Evolutionary conservation across 2,329 filamentous ascomycete species (phyloP).

Genomic region (Acephala macrosclerotiorum): DNA sequence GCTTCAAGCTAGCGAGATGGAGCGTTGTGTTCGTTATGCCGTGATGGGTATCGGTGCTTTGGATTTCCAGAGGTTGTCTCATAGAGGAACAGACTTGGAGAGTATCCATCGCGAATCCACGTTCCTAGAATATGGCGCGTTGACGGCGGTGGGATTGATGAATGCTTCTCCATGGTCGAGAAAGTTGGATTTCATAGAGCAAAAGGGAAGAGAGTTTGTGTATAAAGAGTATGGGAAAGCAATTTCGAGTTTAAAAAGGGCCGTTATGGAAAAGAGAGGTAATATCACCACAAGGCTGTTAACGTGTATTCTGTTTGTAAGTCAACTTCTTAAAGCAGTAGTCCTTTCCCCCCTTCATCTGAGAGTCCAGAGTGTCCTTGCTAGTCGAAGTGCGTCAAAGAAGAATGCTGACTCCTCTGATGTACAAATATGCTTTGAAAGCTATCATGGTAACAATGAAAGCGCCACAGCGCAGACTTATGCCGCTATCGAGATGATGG

Average conservation of each 20-base stretch:
- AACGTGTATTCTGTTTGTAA: not conserved
- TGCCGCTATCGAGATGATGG: not conserved
- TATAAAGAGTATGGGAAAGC: slow-evolving; percentile 4
- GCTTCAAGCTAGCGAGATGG: slow-evolving; percentile 26
- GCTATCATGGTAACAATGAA: slow-evolving; percentile 15
- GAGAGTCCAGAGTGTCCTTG: slow-evolving; percentile 7
- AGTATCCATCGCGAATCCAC: not conserved
- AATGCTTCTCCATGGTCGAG: not conserved
- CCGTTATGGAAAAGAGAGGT: slow-evolving; percentile 9
- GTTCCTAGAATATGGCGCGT: not conserved
- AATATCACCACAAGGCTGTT: not conserved
- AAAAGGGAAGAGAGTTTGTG: not conserved
- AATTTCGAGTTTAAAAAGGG: not conserved
- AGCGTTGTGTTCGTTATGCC: slow-evolving; percentile 26
- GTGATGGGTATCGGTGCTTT: slow-evolving; percentile 30
- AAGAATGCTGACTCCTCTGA: too few relatives aligned
- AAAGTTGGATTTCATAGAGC: slow-evolving; percentile 5
- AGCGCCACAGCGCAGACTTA: not conserved
- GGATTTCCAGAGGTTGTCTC: not conserved
- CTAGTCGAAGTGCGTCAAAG: not conserved
- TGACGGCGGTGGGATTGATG: not conserved
- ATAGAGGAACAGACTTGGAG: not conserved
- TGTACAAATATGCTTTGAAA: slow-evolving; percentile 14
- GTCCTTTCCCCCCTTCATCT: too few relatives aligned
- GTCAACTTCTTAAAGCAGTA: too few relatives aligned